A percentile compares a stretch with the other conserved stretches of the same genome.
Conservation (phyloP, 2,329 filamentous ascomycete genomes). For the Aspergillus felis region DNA sequence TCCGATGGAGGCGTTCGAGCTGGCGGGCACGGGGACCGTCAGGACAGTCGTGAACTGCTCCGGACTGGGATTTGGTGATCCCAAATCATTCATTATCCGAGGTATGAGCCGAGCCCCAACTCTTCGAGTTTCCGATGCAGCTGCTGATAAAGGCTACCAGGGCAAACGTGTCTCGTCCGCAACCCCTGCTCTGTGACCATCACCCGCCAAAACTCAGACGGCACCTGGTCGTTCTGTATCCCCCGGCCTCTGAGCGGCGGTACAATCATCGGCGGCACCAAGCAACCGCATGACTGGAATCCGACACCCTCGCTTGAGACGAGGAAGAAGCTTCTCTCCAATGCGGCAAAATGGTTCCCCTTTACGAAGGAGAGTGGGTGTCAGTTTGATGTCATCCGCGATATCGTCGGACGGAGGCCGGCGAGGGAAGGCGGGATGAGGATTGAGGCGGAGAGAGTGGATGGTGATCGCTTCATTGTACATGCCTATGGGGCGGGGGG, state of each 20-base stretch:
- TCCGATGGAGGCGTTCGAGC: constrained; percentile 36
- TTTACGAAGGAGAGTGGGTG: constrained; percentile 32
- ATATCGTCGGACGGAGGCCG: constrained; percentile 45
- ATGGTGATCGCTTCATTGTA: constrained; percentile 31
- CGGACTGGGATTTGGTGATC: constrained; percentile 42
- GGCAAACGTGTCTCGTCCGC: constrained; percentile 47
- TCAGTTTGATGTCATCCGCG: constrained; percentile 42
- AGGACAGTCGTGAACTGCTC: constrained; percentile 44
- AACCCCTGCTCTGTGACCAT: constrained; percentile 46
- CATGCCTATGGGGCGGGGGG: constrained; percentile 61
- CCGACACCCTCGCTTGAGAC: constrained; percentile 46
- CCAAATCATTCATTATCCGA: constrained; percentile 41
- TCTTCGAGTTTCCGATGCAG: no score
- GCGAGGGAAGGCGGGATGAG: constrained; percentile 47
- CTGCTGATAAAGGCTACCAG: constrained; percentile 14
- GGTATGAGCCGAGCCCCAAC: constrained; percentile 20
- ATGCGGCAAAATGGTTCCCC: constrained; percentile 40
- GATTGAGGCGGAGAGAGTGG: constrained; percentile 48
- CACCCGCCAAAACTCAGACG: constrained; percentile 60
- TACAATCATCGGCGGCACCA: constrained; percentile 64
- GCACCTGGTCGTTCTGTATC: constrained; percentile 60
- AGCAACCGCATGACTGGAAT: constrained; percentile 57
- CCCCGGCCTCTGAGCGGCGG: constrained; percentile 60
- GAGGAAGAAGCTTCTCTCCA: constrained; percentile 45
- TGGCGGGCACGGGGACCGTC: constrained; percentile 27